Conservation (phyloP, 495 filamentous ascomycete genomes). For the Talaromyces borbonicus region DNA sequence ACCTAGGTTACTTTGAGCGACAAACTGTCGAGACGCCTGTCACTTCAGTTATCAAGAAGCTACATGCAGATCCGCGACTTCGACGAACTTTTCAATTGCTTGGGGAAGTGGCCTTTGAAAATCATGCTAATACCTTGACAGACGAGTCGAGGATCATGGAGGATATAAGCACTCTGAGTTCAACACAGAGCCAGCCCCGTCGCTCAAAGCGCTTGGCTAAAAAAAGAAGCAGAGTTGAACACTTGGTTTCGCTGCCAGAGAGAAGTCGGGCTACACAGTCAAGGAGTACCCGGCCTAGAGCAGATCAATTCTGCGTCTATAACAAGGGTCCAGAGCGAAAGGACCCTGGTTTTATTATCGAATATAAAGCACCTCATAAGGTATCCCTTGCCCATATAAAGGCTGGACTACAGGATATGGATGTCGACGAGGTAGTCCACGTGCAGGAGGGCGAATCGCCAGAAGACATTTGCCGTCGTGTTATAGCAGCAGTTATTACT, state of each 20-base stretch:
- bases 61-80: conserved; percentile 6
- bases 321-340: conserved; percentile 15
- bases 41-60: conserved; percentile 5
- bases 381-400: conserved; percentile 16
- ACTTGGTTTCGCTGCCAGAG: neutral
- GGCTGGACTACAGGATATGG: conserved; percentile 15
- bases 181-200: conserved; percentile 2
- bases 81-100: conserved; percentile 12
- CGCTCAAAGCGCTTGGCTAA: conserved; percentile 7
- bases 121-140: conserved; percentile 20
- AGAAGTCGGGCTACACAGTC: neutral
- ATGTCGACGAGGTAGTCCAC: conserved; percentile 13
- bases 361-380: conserved; percentile 35
- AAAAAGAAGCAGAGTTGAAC: neutral
- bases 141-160: conserved; percentile 8
- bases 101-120: conserved; percentile 16
- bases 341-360: conserved; percentile 18
- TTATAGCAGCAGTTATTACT: conserved; percentile 25
- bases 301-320: conserved; percentile 37
- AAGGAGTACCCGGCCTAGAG: conserved; percentile 9
- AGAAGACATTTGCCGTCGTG: conserved; percentile 8
- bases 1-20: conserved; percentile 8
- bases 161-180: conserved; percentile 6
- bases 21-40: conserved; percentile 8
- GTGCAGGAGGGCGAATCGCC: conserved; percentile 7